phyloP scores from a whole-genome alignment of 192 early-diverging fungal genomes.

The Backusella tarrabulga region DNA sequence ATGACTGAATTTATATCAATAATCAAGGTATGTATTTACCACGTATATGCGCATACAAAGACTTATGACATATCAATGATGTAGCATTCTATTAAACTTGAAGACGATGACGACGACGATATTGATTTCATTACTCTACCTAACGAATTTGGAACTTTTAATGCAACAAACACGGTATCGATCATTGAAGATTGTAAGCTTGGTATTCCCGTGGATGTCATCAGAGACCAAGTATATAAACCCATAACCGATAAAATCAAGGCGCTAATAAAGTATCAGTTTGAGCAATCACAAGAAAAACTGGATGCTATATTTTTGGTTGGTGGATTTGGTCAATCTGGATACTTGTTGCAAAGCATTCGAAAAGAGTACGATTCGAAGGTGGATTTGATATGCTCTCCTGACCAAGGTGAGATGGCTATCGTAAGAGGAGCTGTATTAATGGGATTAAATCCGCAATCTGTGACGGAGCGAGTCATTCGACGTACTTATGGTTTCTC shows the following conservation, averaged over 20 bases:
- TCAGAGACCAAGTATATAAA: constrained; percentile 45
- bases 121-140: constrained; percentile 41
- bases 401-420: constrained; percentile 43
- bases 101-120: constrained; percentile 33
- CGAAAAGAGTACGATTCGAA: constrained; percentile 31
- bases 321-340: constrained; percentile 53
- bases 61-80: neutral
- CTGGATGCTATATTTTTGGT: constrained; percentile 53
- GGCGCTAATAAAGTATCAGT: neutral
- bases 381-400: constrained; percentile 37
- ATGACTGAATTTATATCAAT: constrained; percentile 28
- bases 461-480: constrained; percentile 38
- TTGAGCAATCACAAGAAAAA: constrained; percentile 25
- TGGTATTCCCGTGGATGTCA: constrained; percentile 31
- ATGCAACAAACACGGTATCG: constrained; percentile 23
- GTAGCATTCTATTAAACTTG: neutral
- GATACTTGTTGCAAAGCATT: constrained; percentile 41
- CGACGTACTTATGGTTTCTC: constrained; percentile 48
- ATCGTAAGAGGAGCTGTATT: constrained; percentile 52
- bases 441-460: constrained; percentile 40
- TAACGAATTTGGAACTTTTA: constrained; percentile 27
- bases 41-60: neutral
- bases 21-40: neutral
- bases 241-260: constrained; percentile 31
- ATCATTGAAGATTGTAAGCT: constrained; percentile 39